Evolutionary conservation across 257 asterid species (phyloP).

Genomic region (Cinchona pubescens): DNA sequence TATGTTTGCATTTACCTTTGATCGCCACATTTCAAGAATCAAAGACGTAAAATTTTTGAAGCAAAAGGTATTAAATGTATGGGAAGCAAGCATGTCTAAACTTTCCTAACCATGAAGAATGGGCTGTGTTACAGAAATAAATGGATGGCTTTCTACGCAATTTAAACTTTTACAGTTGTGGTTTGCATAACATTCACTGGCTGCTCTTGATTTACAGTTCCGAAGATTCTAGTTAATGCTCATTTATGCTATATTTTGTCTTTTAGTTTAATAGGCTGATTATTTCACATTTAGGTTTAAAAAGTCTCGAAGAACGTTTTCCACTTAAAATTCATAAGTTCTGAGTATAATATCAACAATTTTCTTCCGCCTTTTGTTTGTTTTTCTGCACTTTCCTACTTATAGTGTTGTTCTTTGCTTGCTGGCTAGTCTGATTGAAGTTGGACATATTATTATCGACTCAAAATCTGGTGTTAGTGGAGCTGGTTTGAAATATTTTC

Average conservation of each 20-base stretch:
- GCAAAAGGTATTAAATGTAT: not conserved
- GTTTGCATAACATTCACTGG: not conserved
- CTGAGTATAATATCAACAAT: not conserved
- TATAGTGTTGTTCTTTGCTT: conserved; percentile 20
- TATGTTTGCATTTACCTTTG: not conserved
- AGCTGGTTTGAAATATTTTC: conserved; percentile 60
- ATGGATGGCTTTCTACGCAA: not conserved
- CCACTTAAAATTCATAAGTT: not conserved
- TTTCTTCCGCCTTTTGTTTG: not conserved
- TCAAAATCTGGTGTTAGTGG: conserved; percentile 98
- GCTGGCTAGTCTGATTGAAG: conserved; percentile 80
- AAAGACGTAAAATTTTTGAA: not conserved
- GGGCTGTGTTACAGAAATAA: not conserved
- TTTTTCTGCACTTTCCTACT: not conserved
- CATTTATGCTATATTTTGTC: not conserved
- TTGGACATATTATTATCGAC: conserved; percentile 78
- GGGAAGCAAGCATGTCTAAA: not conserved
- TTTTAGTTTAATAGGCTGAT: not conserved
- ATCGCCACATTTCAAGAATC: not conserved
- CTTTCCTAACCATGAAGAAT: not conserved
- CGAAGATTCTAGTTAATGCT: not conserved
- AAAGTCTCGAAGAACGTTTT: not conserved
- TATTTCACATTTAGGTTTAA: not conserved
- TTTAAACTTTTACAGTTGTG: not conserved
- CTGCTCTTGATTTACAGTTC: not conserved